Percentiles rank a stretch among this genome's conserved stretches.
phyloP scores from a whole-genome alignment of 805 yeast genomes.

The Myxozyma monticola region DNA sequence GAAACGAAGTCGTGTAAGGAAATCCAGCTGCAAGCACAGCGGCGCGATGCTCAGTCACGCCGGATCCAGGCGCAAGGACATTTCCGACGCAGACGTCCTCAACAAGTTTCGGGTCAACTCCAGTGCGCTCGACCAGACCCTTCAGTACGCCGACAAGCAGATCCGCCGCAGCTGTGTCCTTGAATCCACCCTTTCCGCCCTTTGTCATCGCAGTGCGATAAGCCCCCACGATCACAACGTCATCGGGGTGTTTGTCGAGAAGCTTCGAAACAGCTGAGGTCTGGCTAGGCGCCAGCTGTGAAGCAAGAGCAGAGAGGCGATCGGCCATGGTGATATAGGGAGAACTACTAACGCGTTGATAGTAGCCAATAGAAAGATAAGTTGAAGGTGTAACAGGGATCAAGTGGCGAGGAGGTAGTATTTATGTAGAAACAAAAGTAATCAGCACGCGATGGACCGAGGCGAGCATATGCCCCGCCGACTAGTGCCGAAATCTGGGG shows the following conservation, averaged over 20 bases:
- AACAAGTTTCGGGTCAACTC: conserved; percentile 56
- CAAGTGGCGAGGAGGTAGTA: no score
- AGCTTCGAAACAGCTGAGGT: conserved; percentile 39
- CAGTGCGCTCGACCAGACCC: conserved; percentile 57
- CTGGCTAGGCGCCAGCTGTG: conserved; percentile 27
- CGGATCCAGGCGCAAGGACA: conserved; percentile 89
- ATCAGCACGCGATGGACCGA: no score
- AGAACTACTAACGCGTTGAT: no score
- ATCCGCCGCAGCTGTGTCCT: conserved; percentile 80
- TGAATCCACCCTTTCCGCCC: conserved; percentile 84
- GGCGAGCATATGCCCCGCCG: no score
- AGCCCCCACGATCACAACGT: conserved; percentile 87
- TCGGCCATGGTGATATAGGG: background rate
- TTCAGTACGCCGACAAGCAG: conserved; percentile 64
- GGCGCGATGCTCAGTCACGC: conserved; percentile 92
- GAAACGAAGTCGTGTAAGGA: conserved; percentile 74
- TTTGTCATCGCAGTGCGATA: conserved; percentile 87
- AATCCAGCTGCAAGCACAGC: conserved; percentile 89
- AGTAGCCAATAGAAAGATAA: no score
- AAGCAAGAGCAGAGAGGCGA: conserved; percentile 22
- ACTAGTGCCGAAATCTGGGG: no score
- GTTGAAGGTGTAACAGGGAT: no score
- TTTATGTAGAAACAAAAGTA: no score
- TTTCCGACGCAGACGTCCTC: conserved; percentile 91
- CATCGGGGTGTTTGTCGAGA: conserved; percentile 68